These are phyloP conservation scores for Nidularia sp. DNA, from an alignment of 768 basidiomycete species.

Conservation along the genomic window DNA sequence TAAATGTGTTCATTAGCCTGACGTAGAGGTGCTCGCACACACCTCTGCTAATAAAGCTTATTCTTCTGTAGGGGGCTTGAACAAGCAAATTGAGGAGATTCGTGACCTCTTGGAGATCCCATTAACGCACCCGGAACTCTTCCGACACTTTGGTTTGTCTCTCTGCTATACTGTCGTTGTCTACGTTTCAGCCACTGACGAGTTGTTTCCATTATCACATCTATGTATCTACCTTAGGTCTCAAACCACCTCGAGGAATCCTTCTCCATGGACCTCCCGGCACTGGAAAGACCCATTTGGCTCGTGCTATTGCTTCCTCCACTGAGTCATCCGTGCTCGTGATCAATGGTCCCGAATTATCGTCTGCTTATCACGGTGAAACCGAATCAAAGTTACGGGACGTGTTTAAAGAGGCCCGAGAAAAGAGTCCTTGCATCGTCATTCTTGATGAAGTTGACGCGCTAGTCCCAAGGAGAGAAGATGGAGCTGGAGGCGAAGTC, in stretches of 20 bases:
- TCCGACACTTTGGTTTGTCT: conserved; percentile 25
- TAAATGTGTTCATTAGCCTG: conserved; percentile 26
- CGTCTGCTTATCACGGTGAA: conserved; percentile 95
- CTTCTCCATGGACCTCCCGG: conserved; percentile 95
- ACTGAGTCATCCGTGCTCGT: conserved; percentile 85
- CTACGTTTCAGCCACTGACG: too few relatives aligned
- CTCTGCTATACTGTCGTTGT: neutral
- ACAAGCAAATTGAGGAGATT: conserved; percentile 84
- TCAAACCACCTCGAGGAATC: conserved; percentile 96
- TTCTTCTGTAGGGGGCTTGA: conserved; percentile 80
- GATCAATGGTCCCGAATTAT: conserved; percentile 93
- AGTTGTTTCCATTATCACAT: neutral
- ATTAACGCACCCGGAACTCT: conserved; percentile 24
- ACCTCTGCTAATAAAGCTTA: conserved; percentile 56
- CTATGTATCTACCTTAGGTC: conserved; percentile 34
- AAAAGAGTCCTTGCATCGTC: conserved; percentile 85
- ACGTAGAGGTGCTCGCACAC: conserved; percentile 44
- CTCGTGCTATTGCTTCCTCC: conserved; percentile 88
- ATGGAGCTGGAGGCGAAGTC: conserved; percentile 88
- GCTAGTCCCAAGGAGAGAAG: conserved; percentile 85
- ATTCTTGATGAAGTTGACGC: conserved; percentile 97
- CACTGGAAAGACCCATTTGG: conserved; percentile 96
- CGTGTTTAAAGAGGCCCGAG: conserved; percentile 82
- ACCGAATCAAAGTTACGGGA: conserved; percentile 88
- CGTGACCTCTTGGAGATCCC: conserved; percentile 29